These are phyloP conservation scores for Asterella californica DNA, from an alignment of 225 moss, liverwort and hornwort species.

Conservation along the genomic window DNA sequence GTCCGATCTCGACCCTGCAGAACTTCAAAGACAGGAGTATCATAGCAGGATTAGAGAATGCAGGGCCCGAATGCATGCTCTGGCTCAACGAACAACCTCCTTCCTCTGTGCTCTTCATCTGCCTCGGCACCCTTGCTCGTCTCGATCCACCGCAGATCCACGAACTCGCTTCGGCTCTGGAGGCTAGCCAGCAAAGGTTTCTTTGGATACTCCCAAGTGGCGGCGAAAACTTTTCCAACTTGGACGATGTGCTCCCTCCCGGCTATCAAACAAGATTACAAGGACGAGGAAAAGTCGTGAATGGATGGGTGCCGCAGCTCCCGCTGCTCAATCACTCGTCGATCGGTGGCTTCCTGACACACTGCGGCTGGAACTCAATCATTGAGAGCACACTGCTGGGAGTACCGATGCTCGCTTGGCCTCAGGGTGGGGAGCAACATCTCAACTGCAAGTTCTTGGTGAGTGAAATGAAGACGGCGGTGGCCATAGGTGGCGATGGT, in stretches of 20 bases:
- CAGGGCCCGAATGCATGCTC: background rate
- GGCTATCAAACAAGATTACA: background rate
- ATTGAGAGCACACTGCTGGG: slow-evolving; percentile 25
- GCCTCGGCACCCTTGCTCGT: slow-evolving; percentile 20
- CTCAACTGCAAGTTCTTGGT: background rate
- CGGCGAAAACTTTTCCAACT: background rate
- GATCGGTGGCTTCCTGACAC: slow-evolving; percentile 29
- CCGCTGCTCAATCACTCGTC: slow-evolving; percentile 28
- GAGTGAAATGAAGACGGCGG: background rate
- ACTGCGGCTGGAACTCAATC: slow-evolving; percentile 41
- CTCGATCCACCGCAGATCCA: background rate
- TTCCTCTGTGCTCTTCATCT: slow-evolving; percentile 29
- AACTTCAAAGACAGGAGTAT: background rate
- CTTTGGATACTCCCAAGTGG: slow-evolving; percentile 12
- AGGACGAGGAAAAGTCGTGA: background rate
- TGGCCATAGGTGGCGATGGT: no score
- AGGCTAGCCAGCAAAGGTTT: slow-evolving; percentile 23
- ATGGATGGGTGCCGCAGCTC: slow-evolving; percentile 14
- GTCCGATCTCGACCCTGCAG: background rate
- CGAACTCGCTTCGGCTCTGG: slow-evolving; percentile 29
- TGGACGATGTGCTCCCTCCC: background rate
- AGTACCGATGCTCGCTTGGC: slow-evolving; percentile 33
- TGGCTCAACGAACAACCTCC: slow-evolving; percentile 27
- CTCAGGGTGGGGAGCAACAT: slow-evolving; percentile 8
- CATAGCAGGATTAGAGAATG: background rate